Evolutionary conservation across 208 protist species (phyloP), one percentile per base, ranked within the genome.

Genomic region (Porcisia deanei): DNA sequence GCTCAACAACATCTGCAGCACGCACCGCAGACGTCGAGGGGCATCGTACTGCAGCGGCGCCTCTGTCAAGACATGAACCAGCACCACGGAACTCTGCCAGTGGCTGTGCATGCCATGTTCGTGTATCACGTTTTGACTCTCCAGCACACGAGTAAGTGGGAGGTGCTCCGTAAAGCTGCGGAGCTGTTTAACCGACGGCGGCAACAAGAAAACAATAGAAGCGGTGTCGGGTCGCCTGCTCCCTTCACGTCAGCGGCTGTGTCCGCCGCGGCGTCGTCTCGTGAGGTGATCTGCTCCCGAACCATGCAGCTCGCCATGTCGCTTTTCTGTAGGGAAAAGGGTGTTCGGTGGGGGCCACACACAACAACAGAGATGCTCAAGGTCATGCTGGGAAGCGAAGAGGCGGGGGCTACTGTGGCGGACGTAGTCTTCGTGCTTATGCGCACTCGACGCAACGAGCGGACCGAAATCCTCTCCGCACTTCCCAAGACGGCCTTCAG

Each of bases 71-170:
- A 82, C 47, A 73, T 85, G 79, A n/a, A 69, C 14, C 76, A 73
- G 63, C 65, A 83, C 69, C 69, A 77, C 72, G 61, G 80, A 69
- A 79, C 79, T 1, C 61, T 75, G 20, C 58, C 84, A 1, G 78
- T 92, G 7, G 93, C 85, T 9, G 77, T 91, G 37, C 93, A 97
- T 77, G 91, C 91, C 71, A 91, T 95, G 84, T 94, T 96, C 66
- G 86, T 93, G 18, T 88, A 95, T 60, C 90, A 93, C 83, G 77
- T 86, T 20, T 70, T 97, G 39, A 96, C 93, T 18, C 79, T 95
- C 61, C 87, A 83, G 45, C 91, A 94, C 77, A 82, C 82, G 45
- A 54, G 75, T 49, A 96, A 96, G 75, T 97, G 93, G 93, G 90
- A 95, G 67, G 82, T 94, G 49, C 60, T 97, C 57, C 81, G 86